phyloP scores from a whole-genome alignment of 768 basidiomycete genomes.

The Butyriboletus loyo region DNA sequence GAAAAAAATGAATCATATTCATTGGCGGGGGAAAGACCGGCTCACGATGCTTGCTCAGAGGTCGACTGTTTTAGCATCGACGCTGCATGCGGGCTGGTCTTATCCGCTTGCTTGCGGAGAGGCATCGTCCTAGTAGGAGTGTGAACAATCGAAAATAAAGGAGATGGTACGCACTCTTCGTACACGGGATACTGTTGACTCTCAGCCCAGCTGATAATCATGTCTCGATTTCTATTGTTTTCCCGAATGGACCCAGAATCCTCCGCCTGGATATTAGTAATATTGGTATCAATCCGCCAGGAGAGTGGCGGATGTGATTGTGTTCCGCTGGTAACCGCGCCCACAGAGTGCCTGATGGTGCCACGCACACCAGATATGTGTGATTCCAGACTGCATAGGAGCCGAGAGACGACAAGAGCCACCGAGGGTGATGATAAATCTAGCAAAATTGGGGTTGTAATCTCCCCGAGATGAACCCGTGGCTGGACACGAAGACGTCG shows the following conservation, averaged over 20 bases:
- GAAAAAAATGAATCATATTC: background rate
- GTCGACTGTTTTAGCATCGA: background rate
- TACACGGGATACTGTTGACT: too few relatives aligned
- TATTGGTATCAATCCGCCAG: constrained; percentile 9
- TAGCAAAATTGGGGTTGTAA: background rate
- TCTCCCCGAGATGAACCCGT: constrained; percentile 5
- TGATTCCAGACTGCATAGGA: background rate
- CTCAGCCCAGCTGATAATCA: constrained; percentile 1
- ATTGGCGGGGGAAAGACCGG: background rate
- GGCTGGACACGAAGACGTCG: background rate
- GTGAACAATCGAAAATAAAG: background rate
- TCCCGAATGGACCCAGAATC: background rate
- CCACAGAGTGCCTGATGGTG: background rate
- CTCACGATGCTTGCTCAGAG: constrained; percentile 2
- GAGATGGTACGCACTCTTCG: background rate
- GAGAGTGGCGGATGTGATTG: background rate
- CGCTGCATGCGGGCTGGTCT: background rate
- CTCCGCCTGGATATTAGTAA: too few relatives aligned
- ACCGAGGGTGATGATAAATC: constrained; percentile 6
- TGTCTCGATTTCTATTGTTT: background rate
- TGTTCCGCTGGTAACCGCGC: background rate
- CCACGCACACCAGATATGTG: background rate
- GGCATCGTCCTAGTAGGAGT: background rate
- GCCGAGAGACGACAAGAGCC: background rate
- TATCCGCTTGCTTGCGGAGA: background rate